A percentile compares a stretch with the other conserved stretches of the same genome.
Evolutionary conservation across 176 grass and related monocot species (phyloP).

Genomic region (Oropetium thomaeum): DNA sequence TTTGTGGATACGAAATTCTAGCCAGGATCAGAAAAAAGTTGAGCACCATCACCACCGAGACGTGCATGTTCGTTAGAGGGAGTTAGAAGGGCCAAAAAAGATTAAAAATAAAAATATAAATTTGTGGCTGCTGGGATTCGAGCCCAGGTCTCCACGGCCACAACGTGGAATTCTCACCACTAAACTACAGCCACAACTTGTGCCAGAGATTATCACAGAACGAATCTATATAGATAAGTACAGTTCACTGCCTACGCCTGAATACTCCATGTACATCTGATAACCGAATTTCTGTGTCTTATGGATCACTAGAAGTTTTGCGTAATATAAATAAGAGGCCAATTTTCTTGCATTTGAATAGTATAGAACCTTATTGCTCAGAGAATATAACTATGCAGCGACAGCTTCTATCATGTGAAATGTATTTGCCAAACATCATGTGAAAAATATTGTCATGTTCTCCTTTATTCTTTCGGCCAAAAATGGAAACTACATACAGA

Average conservation of each 20-base stretch:
- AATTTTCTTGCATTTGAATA: not conserved
- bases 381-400: not conserved
- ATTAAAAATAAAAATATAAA: not conserved
- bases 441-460: too few species aligned
- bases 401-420: not conserved
- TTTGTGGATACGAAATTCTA: too few species aligned
- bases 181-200: constrained; percentile 97
- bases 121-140: constrained; percentile 87
- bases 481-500: constrained; percentile 1
- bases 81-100: too few species aligned
- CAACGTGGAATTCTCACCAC: constrained; percentile 96
- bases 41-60: too few species aligned
- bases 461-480: not conserved
- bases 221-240: too few species aligned
- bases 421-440: not conserved
- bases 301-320: too few species aligned
- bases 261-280: too few species aligned
- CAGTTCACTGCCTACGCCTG: too few species aligned
- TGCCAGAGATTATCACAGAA: too few species aligned
- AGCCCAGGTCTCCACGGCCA: constrained; percentile 94
- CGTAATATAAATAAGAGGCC: not conserved
- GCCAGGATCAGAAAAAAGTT: too few species aligned
- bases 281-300: too few species aligned
- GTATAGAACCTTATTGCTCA: not conserved
- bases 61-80: too few species aligned